These are phyloP conservation scores for Echinosophora koreensis DNA, from an alignment of 306 rosid genomes.

Conservation along the genomic window DNA sequence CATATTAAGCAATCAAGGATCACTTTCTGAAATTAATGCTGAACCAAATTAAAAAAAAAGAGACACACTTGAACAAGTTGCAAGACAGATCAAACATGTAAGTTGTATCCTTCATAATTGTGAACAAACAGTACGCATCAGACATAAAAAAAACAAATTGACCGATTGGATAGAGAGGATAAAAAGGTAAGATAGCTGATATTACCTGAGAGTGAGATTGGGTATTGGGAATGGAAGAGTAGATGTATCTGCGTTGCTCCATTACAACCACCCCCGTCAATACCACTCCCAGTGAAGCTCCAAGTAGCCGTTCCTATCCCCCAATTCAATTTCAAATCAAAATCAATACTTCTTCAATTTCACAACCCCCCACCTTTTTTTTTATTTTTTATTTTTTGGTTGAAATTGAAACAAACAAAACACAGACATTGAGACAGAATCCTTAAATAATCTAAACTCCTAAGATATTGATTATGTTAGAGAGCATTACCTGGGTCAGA, in stretches of 20 bases:
- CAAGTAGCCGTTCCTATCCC: conserved; percentile 78
- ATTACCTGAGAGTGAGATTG: conserved; percentile 64
- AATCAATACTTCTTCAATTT: not conserved
- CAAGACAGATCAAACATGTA: not conserved
- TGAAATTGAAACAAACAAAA: not conserved
- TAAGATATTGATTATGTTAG: not conserved
- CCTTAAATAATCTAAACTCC: not conserved
- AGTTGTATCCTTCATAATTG: not conserved
- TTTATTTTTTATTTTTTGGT: not conserved
- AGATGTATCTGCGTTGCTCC: conserved; percentile 75
- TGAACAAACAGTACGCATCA: not conserved
- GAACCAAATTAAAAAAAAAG: not conserved
- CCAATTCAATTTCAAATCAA: not conserved
- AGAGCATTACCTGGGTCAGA: conserved; percentile 70
- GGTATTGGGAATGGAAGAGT: conserved; percentile 61
- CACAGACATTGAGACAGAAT: not conserved
- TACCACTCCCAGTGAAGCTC: conserved; percentile 75
- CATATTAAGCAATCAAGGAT: not conserved
- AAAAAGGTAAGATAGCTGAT: not conserved
- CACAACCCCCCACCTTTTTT: not conserved
- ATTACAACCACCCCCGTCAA: conserved; percentile 69
- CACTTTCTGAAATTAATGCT: not conserved
- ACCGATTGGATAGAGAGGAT: not conserved
- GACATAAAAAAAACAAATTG: not conserved
- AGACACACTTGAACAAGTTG: not conserved